phyloP scores from a whole-genome alignment of 768 basidiomycete genomes.

The Panellus pusillus region DNA sequence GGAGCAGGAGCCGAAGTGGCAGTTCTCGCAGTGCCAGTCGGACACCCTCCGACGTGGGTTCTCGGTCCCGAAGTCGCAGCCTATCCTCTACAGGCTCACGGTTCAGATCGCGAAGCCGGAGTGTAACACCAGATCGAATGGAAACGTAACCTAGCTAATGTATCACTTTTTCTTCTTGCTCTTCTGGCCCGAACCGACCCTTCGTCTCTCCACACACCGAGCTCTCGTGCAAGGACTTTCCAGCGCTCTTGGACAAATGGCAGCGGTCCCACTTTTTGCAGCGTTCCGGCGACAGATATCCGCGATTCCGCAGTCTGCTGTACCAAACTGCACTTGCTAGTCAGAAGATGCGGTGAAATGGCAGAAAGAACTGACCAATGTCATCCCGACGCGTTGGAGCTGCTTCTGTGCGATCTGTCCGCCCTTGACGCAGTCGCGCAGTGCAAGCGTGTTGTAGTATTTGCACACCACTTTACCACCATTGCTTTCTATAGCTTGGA shows the following conservation, averaged over 20 bases:
- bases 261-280: constrained; percentile 47
- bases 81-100: constrained; percentile 31
- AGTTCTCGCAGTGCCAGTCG: constrained; percentile 31
- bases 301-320: constrained; percentile 68
- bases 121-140: constrained; percentile 60
- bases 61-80: constrained; percentile 29
- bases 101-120: constrained; percentile 56
- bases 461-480: constrained; percentile 88
- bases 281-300: constrained; percentile 67
- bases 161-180: constrained; percentile 37
- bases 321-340: constrained; percentile 65
- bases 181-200: constrained; percentile 31
- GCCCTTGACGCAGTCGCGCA: constrained; percentile 78
- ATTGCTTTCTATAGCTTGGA: constrained; percentile 74
- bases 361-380: constrained; percentile 57
- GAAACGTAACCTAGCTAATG: constrained; percentile 25
- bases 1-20: constrained; percentile 39
- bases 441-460: constrained; percentile 85
- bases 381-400: constrained; percentile 85
- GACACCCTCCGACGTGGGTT: constrained; percentile 22
- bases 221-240: constrained; percentile 61
- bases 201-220: constrained; percentile 56
- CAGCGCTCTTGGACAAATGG: constrained; percentile 72
- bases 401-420: constrained; percentile 68
- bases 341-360: constrained; percentile 2